Evolutionary conservation across 2,329 filamentous ascomycete species (phyloP).

Genomic region (Microdochium bolleyi): DNA sequence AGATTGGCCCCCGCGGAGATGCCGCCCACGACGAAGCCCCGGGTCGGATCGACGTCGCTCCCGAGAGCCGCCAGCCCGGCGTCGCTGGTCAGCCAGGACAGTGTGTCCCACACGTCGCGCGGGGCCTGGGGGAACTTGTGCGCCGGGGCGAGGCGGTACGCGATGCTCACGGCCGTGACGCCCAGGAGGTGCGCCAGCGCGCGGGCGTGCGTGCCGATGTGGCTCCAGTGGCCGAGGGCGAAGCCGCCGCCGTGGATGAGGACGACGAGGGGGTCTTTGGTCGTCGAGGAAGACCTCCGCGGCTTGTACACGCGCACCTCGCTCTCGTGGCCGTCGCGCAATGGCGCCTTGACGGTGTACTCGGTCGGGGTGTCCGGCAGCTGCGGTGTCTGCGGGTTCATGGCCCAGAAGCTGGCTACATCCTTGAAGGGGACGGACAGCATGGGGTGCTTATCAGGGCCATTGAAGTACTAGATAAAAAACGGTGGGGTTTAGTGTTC

Average conservation of each 20-base stretch:
- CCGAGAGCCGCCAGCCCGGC: conserved; percentile 21
- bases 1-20: conserved; percentile 36
- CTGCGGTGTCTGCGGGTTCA: no score
- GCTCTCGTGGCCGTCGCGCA: conserved; percentile 22
- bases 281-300: background rate
- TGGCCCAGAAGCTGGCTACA: no score
- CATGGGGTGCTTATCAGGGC: no score
- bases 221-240: conserved; percentile 20
- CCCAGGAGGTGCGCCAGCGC: conserved; percentile 21
- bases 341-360: background rate
- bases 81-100: conserved; percentile 33
- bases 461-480: no score
- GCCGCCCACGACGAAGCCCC: conserved; percentile 42
- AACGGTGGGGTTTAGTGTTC: no score
- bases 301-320: conserved; percentile 22
- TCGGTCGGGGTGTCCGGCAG: no score
- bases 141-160: conserved; percentile 31
- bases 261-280: conserved; percentile 17
- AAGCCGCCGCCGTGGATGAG: conserved; percentile 26
- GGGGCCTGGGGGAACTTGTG: conserved; percentile 33
- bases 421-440: no score
- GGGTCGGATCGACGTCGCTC: conserved; percentile 23
- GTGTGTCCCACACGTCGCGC: conserved; percentile 34
- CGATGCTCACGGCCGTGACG: conserved; percentile 29
- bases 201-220: conserved; percentile 21